phyloP scores from a whole-genome alignment of 257 asterid species.

The Datura wrightii region DNA sequence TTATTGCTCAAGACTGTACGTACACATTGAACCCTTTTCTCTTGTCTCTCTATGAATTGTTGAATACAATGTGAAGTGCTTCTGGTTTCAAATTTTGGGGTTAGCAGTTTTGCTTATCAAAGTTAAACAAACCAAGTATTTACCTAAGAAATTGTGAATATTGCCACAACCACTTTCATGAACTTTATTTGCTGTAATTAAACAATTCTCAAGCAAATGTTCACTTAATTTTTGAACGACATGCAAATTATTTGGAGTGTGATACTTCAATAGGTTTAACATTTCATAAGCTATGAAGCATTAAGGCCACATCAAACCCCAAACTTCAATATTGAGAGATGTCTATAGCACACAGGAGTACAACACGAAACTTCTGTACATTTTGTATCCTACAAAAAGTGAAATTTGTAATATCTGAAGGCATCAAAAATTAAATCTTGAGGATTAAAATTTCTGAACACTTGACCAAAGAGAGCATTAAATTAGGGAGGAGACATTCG shows the following conservation, averaged over 20 bases:
- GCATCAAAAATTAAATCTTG: not conserved
- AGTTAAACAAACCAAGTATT: not conserved
- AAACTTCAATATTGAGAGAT: not conserved
- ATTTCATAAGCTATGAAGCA: not conserved
- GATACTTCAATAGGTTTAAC: conserved; percentile 1
- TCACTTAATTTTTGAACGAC: not conserved
- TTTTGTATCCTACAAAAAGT: not conserved
- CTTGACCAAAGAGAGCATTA: conserved; percentile 13
- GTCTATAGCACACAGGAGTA: not conserved
- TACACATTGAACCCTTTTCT: conserved; percentile 17
- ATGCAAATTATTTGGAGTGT: not conserved
- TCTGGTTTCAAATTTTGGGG: not conserved
- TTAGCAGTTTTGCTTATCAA: not conserved
- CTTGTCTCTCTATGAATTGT: not conserved
- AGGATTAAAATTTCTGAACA: not conserved
- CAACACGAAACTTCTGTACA: not conserved
- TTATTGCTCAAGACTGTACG: conserved; percentile 86
- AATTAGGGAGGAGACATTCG: not conserved
- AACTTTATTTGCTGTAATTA: not conserved
- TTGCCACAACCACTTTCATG: not conserved
- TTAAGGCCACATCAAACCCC: not conserved
- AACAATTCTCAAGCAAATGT: not conserved
- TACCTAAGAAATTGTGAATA: not conserved
- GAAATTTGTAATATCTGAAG: not conserved
- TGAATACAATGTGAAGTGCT: not conserved